These are phyloP conservation scores for Emmonsiellopsis sp. DNA, from an alignment of 2,329 filamentous ascomycete species.

Conservation along the genomic window DNA sequence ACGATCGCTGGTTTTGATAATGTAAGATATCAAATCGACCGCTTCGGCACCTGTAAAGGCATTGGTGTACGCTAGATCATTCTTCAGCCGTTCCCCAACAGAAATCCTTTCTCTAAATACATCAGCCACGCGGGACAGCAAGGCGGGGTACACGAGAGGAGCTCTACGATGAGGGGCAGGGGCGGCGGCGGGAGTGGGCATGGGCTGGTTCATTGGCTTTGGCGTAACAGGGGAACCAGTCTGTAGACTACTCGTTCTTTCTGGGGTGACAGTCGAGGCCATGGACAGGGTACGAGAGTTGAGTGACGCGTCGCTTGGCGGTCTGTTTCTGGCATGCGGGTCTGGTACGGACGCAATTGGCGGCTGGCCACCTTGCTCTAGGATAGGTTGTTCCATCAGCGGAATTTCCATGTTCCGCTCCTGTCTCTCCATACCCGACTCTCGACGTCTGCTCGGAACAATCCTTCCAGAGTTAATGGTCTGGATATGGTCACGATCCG, in stretches of 20 bases:
- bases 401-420: constrained; percentile 15
- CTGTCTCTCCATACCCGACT: constrained; percentile 34
- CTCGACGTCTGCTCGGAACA: constrained; percentile 67
- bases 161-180: constrained; percentile 57
- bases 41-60: constrained; percentile 93
- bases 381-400: constrained; percentile 43
- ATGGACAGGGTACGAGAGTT: constrained; percentile 73
- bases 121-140: constrained; percentile 86
- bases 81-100: constrained; percentile 83
- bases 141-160: constrained; percentile 85
- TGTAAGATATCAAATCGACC: constrained; percentile 89
- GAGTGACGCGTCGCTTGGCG: constrained; percentile 35
- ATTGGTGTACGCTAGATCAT: constrained; percentile 93
- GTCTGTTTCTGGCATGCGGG: constrained; percentile 23
- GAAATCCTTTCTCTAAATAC: constrained; percentile 85
- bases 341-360: constrained; percentile 8
- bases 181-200: constrained; percentile 44
- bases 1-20: constrained; percentile 92
- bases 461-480: constrained; percentile 80
- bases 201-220: constrained; percentile 44
- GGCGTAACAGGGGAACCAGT: constrained; percentile 46
- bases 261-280: constrained; percentile 60
- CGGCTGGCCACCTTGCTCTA: neutral
- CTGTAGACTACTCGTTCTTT: constrained; percentile 50
- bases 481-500: constrained; percentile 69